Percentiles rank a stretch among this genome's conserved stretches.
Conservation (phyloP, 495 filamentous ascomycete species). For the Trichoderma orchidacearum region DNA sequence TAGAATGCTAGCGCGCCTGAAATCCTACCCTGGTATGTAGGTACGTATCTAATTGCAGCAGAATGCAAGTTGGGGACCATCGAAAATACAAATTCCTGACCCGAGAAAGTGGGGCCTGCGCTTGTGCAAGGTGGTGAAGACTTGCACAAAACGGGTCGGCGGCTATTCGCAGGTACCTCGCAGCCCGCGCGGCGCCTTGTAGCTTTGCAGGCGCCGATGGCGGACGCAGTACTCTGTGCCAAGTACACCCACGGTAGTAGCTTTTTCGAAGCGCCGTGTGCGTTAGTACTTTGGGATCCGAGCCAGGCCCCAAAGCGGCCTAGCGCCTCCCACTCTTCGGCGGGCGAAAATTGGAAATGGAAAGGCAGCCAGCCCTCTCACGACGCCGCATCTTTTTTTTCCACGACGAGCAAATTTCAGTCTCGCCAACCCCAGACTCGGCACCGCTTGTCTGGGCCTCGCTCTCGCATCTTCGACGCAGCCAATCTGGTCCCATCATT, state of each 20-base stretch:
- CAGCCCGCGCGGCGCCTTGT: not conserved
- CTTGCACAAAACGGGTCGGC: not conserved
- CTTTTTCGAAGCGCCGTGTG: no score
- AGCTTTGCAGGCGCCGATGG: not conserved
- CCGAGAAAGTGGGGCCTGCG: not conserved
- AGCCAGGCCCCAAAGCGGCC: not conserved
- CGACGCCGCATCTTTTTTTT: slow-evolving; percentile 2
- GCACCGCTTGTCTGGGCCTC: slow-evolving; percentile 2
- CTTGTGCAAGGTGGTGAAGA: not conserved
- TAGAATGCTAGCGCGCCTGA: no score
- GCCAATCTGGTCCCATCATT: slow-evolving; percentile 1
- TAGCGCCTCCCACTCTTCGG: slow-evolving; percentile 1
- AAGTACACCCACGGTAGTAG: no score
- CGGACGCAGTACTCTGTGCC: no score
- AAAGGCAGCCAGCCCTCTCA: slow-evolving; percentile 1
- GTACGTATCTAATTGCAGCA: no score
- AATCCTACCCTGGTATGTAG: no score
- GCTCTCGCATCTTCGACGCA: slow-evolving; percentile 2
- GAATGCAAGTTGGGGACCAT: no score
- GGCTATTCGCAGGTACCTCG: not conserved
- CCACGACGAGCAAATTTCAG: not conserved
- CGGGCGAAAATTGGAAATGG: slow-evolving; percentile 2
- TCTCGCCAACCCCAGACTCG: slow-evolving; percentile 3
- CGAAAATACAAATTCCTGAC: not conserved
- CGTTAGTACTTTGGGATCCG: not conserved